Conservation (phyloP, 1,284 basidiomycete species). For the Tilletia walkeri region DNA sequence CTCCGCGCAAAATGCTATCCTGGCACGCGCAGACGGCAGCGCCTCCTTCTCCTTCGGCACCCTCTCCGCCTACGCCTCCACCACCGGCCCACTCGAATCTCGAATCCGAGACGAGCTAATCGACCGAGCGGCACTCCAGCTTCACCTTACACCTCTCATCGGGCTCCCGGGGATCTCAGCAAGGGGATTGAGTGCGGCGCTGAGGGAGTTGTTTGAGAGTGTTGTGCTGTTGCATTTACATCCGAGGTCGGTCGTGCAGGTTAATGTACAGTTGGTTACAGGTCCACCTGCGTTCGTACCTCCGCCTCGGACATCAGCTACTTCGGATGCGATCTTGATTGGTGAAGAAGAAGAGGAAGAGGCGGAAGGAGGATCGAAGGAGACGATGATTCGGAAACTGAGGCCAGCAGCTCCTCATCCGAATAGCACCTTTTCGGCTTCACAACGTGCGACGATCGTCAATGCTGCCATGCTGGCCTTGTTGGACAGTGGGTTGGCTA, state of each 20-base stretch:
- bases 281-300: slow-evolving; percentile 5
- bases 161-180: slow-evolving; percentile 55
- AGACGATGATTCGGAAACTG: slow-evolving; percentile 31
- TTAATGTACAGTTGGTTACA: slow-evolving; percentile 61
- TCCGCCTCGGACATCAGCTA: not conserved
- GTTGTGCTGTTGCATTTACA: slow-evolving; percentile 59
- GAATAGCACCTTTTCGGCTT: slow-evolving; percentile 44
- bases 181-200: slow-evolving; percentile 25
- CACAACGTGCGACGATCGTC: slow-evolving; percentile 60
- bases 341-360: slow-evolving; percentile 25
- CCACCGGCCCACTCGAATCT: slow-evolving; percentile 62
- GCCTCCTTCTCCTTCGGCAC: slow-evolving; percentile 45
- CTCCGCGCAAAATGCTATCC: slow-evolving; percentile 23
- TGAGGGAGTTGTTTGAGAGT: slow-evolving; percentile 31
- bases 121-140: slow-evolving; percentile 60
- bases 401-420: slow-evolving; percentile 52
- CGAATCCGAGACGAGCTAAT: slow-evolving; percentile 61
- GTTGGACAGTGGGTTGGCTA: slow-evolving; percentile 58
- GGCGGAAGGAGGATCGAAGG: not conserved
- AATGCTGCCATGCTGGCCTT: slow-evolving; percentile 61
- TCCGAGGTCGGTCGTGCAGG: slow-evolving; percentile 65
- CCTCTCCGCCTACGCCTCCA: slow-evolving; percentile 56
- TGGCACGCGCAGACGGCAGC: slow-evolving; percentile 41
- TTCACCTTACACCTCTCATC: slow-evolving; percentile 60
- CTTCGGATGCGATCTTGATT: slow-evolving; percentile 61